Conservation (phyloP, 768 basidiomycete genomes). For the Botryobasidium botryosum region DNA sequence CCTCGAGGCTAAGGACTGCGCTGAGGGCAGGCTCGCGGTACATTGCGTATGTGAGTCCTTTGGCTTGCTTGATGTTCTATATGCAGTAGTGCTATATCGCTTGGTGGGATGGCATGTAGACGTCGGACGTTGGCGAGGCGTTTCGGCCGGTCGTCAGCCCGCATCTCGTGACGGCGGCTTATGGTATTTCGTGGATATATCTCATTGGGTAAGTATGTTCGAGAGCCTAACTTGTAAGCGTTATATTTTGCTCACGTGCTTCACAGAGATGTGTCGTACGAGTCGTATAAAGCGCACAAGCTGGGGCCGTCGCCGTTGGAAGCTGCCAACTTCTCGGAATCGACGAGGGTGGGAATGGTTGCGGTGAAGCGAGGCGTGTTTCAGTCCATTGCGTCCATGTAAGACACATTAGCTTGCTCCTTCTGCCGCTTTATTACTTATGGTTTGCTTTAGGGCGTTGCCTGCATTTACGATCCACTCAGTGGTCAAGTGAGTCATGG, state of each 20-base stretch:
- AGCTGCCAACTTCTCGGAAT: slow-evolving; percentile 51
- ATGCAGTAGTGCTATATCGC: background rate
- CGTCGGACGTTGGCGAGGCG: slow-evolving; percentile 69
- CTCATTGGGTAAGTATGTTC: slow-evolving; percentile 34
- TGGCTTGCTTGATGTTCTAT: background rate
- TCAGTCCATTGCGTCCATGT: slow-evolving; percentile 74
- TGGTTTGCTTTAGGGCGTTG: slow-evolving; percentile 38
- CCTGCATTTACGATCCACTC: slow-evolving; percentile 79
- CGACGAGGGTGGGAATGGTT: slow-evolving; percentile 46
- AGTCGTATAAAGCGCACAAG: slow-evolving; percentile 60
- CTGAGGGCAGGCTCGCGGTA: slow-evolving; percentile 53
- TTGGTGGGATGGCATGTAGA: slow-evolving; percentile 31
- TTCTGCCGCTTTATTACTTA: slow-evolving; percentile 1
- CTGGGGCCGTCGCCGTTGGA: slow-evolving; percentile 50
- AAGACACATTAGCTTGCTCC: slow-evolving; percentile 16
- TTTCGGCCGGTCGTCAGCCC: slow-evolving; percentile 67
- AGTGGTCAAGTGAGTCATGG: slow-evolving; percentile 35
- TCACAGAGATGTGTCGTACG: slow-evolving; percentile 52
- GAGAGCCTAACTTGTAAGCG: background rate
- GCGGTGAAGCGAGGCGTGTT: slow-evolving; percentile 63
- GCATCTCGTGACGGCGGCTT: slow-evolving; percentile 47
- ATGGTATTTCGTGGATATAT: slow-evolving; percentile 72
- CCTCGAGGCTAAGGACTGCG: slow-evolving; percentile 59
- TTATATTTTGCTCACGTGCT: background rate
- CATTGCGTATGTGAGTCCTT: slow-evolving; percentile 48